These are phyloP conservation scores for Sporobolomyces pararoseus DNA, from an alignment of 768 basidiomycete species.

Conservation along the genomic window DNA sequence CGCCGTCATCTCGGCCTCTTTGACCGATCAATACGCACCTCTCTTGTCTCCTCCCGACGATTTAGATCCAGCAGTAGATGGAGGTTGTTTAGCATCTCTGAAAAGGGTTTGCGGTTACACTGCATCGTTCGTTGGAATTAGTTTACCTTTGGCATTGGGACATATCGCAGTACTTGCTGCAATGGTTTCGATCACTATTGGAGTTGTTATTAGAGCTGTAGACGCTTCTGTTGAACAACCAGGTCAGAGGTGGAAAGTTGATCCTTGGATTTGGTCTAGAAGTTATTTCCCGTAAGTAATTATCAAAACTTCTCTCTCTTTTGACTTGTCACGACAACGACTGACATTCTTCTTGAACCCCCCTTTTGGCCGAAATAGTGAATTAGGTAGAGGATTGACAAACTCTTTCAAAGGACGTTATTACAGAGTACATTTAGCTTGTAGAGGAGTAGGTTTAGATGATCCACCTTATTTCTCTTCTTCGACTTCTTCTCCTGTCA, in stretches of 20 bases:
- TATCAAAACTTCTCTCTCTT: neutral
- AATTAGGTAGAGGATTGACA: constrained; percentile 22
- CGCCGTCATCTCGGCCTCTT: constrained; percentile 24
- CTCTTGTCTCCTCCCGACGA: constrained; percentile 28
- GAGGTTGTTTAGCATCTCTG: constrained; percentile 6
- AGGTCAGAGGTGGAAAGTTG: constrained; percentile 37
- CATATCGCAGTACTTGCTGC: constrained; percentile 27
- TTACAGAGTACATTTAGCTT: constrained; percentile 38
- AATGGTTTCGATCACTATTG: constrained; percentile 17
- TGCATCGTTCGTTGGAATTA: constrained; percentile 29
- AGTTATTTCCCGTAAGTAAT: constrained; percentile 31
- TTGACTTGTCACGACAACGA: too few relatives aligned
- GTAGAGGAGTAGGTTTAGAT: constrained; percentile 35
- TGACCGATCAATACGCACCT: constrained; percentile 35
- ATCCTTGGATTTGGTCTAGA: constrained; percentile 22
- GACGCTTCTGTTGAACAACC: constrained; percentile 36
- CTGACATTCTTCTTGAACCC: neutral
- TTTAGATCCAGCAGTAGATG: constrained; percentile 17
- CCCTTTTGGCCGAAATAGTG: neutral
- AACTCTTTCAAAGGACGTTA: constrained; percentile 25
- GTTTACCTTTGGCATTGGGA: constrained; percentile 33
- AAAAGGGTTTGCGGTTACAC: constrained; percentile 22
- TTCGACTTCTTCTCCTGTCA: neutral
- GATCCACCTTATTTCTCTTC: constrained; percentile 13
- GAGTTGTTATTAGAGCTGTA: constrained; percentile 21